Evolutionary conservation across 805 yeast genomes (phyloP).

Genomic region (Cyberlindnera xylosilytica): DNA sequence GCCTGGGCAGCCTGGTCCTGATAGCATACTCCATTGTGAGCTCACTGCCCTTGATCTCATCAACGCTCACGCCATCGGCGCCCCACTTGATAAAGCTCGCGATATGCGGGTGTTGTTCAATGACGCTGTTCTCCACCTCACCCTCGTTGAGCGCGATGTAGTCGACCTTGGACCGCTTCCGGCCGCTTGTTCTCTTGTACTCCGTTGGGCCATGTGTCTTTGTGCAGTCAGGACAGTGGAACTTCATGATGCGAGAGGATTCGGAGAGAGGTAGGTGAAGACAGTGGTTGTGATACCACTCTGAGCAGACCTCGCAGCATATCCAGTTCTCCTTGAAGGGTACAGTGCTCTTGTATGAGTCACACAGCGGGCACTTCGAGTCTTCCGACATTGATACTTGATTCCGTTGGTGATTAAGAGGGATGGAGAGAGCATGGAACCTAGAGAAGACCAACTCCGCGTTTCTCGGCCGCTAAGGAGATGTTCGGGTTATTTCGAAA

Average conservation of each 20-base stretch:
- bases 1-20: conserved; percentile 35
- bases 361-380: conserved; percentile 16
- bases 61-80: conserved; percentile 8
- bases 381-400: conserved; percentile 8
- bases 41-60: conserved; percentile 30
- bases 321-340: conserved; percentile 41
- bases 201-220: conserved; percentile 46
- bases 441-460: no score
- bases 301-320: conserved; percentile 56
- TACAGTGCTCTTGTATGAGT: not conserved
- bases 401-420: no score
- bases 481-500: not conserved
- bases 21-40: conserved; percentile 35
- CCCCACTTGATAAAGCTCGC: conserved; percentile 24
- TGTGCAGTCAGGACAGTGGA: conserved; percentile 50
- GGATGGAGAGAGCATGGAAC: no score
- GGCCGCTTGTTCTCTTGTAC: conserved; percentile 48
- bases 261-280: conserved; percentile 35
- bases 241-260: conserved; percentile 40
- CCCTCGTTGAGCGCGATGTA: conserved; percentile 81
- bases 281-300: conserved; percentile 45
- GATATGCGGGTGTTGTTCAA: conserved; percentile 52
- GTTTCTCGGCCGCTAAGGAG: not conserved
- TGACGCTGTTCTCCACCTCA: conserved; percentile 33
- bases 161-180: conserved; percentile 59